Percentiles rank a stretch among this genome's conserved stretches.
Conservation (phyloP, 371 early-diverging fungal genomes). For the Mucor lusitanicus region DNA sequence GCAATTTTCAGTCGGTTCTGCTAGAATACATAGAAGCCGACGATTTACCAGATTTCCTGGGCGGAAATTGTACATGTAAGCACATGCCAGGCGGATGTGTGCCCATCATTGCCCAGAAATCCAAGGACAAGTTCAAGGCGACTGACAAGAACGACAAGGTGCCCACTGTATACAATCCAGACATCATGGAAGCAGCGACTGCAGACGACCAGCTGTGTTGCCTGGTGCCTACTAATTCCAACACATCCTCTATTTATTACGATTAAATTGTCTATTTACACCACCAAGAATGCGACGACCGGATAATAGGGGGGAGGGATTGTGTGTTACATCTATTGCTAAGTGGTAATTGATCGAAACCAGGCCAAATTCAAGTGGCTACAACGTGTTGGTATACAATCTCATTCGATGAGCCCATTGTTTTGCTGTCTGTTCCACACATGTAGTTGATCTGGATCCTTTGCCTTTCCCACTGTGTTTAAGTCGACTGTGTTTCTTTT, state of each 20-base stretch:
- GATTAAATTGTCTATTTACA: neutral
- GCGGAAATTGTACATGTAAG: constrained; percentile 74
- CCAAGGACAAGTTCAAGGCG: constrained; percentile 15
- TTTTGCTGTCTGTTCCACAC: too few species aligned
- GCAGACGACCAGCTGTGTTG: neutral
- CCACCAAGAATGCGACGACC: too few species aligned
- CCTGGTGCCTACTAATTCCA: neutral
- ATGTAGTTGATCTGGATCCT: too few species aligned
- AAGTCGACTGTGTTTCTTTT: too few species aligned
- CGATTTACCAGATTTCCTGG: constrained; percentile 72
- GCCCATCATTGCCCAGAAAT: constrained; percentile 32
- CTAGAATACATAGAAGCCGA: constrained; percentile 71
- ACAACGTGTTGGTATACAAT: too few species aligned
- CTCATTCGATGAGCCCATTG: too few species aligned
- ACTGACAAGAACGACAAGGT: constrained; percentile 27
- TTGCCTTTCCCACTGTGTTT: too few species aligned
- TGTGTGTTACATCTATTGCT: neutral
- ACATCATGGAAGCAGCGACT: constrained; percentile 26
- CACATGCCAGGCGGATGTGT: constrained; percentile 78
- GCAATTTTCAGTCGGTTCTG: constrained; percentile 57
- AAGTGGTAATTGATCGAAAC: too few species aligned
- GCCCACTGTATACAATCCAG: constrained; percentile 26
- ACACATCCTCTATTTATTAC: neutral
- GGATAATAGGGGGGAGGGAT: too few species aligned
- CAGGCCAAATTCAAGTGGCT: too few species aligned